Conservation (phyloP, 1,284 basidiomycete genomes). For the Moniliophthora roreri region DNA sequence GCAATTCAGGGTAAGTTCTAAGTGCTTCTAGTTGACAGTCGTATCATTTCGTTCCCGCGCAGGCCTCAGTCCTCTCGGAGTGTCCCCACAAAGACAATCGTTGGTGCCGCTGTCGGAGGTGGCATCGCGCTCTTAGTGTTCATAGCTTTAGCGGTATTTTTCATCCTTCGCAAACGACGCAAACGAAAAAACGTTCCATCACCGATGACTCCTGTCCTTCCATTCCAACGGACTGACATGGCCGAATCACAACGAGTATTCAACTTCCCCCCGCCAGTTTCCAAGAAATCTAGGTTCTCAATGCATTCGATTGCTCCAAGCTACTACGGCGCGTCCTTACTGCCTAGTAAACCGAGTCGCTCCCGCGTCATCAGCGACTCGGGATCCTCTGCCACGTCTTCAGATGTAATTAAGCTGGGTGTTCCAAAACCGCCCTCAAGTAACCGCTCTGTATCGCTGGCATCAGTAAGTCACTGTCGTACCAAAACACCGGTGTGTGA, state of each 20-base stretch:
- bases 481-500: constrained; percentile 6
- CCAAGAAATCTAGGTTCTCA: constrained; percentile 12
- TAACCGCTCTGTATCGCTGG: constrained; percentile 9
- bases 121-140: constrained; percentile 26
- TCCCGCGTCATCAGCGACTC: constrained; percentile 9
- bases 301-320: constrained; percentile 34
- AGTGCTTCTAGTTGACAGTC: constrained; percentile 13
- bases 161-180: constrained; percentile 26
- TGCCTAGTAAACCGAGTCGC: not conserved
- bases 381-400: constrained; percentile 17
- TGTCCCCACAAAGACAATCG: constrained; percentile 16
- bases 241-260: constrained; percentile 24
- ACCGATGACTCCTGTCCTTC: constrained; percentile 32
- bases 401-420: constrained; percentile 22
- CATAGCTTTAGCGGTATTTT: constrained; percentile 26
- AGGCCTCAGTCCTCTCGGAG: not conserved
- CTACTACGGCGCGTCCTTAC: constrained; percentile 27
- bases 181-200: constrained; percentile 22
- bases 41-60: constrained; percentile 8
- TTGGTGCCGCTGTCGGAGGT: constrained; percentile 31
- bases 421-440: constrained; percentile 19
- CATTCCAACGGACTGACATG: constrained; percentile 39
- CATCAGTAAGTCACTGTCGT: constrained; percentile 10
- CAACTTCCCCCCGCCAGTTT: constrained; percentile 1
- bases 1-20: not conserved